Evolutionary conservation across 2,329 filamentous ascomycete species (phyloP), one percentile per base, ranked within the genome.

Genomic region (Pseudocercospora crystallina): DNA sequence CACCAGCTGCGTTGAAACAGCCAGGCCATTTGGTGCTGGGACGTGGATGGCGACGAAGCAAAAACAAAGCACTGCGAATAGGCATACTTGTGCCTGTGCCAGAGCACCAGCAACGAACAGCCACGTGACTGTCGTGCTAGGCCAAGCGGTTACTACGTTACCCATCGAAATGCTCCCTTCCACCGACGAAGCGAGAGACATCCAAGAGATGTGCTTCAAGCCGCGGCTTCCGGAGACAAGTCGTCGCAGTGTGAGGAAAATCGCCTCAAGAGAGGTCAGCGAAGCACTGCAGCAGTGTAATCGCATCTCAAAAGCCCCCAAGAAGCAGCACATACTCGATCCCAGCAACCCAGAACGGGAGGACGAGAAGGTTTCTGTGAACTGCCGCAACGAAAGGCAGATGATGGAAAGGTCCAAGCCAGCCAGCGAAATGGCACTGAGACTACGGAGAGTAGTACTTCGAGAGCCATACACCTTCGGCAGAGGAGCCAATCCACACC

Each of bases 171-270:
- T 26, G 20, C 20, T 7, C n/a, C 30, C 31, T 7, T 51, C 48
- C 41, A 41, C 36, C 41, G 42, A 29, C 37, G 39, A 26, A 20
- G 5, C 38, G 29, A 43, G 38, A 42, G 46, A 48, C 41, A 40
- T 45, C 35, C 47, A 40, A 26, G 34, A 43, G 31, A 44, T 44
- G 42, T 40, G 41, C 48, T 40, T 39, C 42, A 51, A 39, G 48
- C 12, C 38, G 42, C 48, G 41, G 42, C 42, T 46, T 51, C 35
- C 8, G 33, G 41, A 50, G 41, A 29, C 7, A 17, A 44, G 13
- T 30, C 30, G 15, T 15, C 20, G 11, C 14, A 14, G 17, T 13
- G n/a, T 1, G 13, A 33, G 30, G 42, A 14, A 26, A 20, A 30
- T 5, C 5, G 29, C 42, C 20, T 26, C 31, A 26, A n/a, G 11